These are phyloP conservation scores for Colletotrichum trifolii DNA, from an alignment of 2,329 filamentous ascomycete genomes.

Conservation along the genomic window DNA sequence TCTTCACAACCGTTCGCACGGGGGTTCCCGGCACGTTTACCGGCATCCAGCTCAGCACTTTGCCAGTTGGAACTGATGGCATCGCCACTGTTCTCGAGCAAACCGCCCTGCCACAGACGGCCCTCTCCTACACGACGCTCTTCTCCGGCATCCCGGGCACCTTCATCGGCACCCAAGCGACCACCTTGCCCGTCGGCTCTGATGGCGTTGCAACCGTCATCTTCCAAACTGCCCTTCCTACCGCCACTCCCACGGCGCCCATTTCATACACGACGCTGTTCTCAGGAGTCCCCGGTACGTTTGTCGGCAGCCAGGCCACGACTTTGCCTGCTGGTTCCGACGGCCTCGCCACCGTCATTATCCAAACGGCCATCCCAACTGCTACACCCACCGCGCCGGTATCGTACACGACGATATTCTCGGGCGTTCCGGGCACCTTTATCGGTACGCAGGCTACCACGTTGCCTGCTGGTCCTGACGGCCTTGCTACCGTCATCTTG, in stretches of 20 bases:
- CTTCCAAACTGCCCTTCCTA: constrained; percentile 9
- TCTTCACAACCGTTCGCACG: constrained; percentile 4
- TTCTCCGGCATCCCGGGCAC: constrained; percentile 10
- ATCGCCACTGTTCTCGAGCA: constrained; percentile 11
- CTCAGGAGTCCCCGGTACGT: constrained; percentile 1
- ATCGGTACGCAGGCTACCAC: constrained; percentile 17
- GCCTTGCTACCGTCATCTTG: constrained; percentile 9
- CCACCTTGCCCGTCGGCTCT: constrained; percentile 3
- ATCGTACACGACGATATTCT: constrained; percentile 14
- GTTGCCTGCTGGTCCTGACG: not conserved
- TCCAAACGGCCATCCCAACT: constrained; percentile 11
- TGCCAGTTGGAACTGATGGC: constrained; percentile 1
- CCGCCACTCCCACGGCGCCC: not conserved
- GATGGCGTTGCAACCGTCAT: constrained; percentile 18
- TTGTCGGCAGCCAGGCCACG: not conserved
- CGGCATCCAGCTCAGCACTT: not conserved
- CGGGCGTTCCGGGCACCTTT: constrained; percentile 14
- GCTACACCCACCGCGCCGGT: not conserved
- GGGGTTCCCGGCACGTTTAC: constrained; percentile 1
- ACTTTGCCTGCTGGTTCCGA: constrained; percentile 9
- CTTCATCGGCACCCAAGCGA: not conserved
- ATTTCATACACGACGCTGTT: constrained; percentile 1
- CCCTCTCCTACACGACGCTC: constrained; percentile 5
- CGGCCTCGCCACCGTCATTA: constrained; percentile 12
- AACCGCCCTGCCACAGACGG: not conserved